Percentiles rank a stretch among this genome's conserved stretches.
phyloP scores from a whole-genome alignment of 768 basidiomycete species.

The Amanita fuliginea region DNA sequence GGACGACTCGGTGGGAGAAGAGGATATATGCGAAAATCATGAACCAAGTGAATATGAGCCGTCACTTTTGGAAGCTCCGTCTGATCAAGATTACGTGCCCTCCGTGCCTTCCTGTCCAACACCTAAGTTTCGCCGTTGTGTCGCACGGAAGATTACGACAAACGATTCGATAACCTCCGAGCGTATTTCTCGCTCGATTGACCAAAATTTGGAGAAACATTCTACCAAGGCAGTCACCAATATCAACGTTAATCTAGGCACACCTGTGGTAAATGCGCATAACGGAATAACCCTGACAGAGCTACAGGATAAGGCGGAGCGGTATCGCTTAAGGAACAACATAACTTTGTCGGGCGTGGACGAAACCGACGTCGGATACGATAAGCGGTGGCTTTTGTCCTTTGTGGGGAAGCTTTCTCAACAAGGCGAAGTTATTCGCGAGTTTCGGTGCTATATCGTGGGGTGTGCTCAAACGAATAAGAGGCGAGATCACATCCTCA shows the following conservation, averaged over 20 bases:
- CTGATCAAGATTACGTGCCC: background rate
- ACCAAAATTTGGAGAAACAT: background rate
- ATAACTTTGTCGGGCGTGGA: background rate
- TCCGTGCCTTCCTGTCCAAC: background rate
- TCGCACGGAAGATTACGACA: background rate
- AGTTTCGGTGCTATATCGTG: conserved; percentile 58
- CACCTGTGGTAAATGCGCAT: conserved; percentile 57
- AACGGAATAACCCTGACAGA: conserved; percentile 44
- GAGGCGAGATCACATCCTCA: conserved; percentile 63
- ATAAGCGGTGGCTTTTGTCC: conserved; percentile 52
- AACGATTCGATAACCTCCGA: background rate
- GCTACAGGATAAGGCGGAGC: conserved; percentile 42
- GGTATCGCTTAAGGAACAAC: conserved; percentile 42
- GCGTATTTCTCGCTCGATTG: background rate
- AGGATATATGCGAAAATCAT: background rate
- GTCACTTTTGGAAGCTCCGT: background rate
- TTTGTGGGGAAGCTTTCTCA: conserved; percentile 59
- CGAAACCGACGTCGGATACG: conserved; percentile 35
- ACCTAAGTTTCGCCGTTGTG: background rate
- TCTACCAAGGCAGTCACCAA: background rate
- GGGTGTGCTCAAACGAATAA: conserved; percentile 64
- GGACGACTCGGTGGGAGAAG: background rate
- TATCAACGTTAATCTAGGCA: conserved; percentile 23
- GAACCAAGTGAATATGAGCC: conserved; percentile 6
- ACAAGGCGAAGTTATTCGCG: conserved; percentile 42